Evolutionary conservation across 257 asterid species (phyloP).

Genomic region (Vinca minor): DNA sequence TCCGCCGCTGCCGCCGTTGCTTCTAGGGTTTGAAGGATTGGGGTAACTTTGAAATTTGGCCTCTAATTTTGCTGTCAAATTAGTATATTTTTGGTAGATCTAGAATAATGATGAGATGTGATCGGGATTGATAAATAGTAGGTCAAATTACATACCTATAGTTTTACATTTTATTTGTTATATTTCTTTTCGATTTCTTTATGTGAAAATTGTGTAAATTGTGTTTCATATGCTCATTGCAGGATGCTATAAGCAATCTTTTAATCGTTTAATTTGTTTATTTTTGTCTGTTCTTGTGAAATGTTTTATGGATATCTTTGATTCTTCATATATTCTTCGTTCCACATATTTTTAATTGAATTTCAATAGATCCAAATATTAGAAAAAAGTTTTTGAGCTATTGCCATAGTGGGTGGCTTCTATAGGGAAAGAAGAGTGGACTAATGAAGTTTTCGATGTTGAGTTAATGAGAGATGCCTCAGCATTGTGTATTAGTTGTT

Average conservation of each 20-base stretch:
- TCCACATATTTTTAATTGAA: background rate
- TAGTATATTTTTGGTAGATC: background rate
- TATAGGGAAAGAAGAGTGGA: conserved; percentile 87
- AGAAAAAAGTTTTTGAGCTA: too few species aligned
- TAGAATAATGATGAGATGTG: conserved; percentile 4
- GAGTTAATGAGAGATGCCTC: conserved; percentile 71
- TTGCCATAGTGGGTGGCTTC: conserved; percentile 92
- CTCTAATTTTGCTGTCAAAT: background rate
- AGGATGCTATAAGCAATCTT: background rate
- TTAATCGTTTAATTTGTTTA: background rate
- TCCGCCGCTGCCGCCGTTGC: conserved; percentile 25
- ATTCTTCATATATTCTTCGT: too few species aligned
- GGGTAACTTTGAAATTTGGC: background rate
- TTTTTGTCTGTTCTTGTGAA: background rate
- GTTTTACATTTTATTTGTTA: too few species aligned
- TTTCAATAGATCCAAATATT: background rate
- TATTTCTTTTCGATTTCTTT: background rate
- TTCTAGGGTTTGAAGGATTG: conserved; percentile 48
- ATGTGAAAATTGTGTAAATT: conserved; percentile 6
- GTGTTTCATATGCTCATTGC: background rate
- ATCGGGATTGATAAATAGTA: background rate
- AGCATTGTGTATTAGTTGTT: conserved; percentile 58
- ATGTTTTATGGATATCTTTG: background rate
- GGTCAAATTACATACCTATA: background rate
- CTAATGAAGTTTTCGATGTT: conserved; percentile 77